These are phyloP conservation scores for Phytophthora quininea DNA, from an alignment of 352 stramenopile genomes.

Conservation along the genomic window DNA sequence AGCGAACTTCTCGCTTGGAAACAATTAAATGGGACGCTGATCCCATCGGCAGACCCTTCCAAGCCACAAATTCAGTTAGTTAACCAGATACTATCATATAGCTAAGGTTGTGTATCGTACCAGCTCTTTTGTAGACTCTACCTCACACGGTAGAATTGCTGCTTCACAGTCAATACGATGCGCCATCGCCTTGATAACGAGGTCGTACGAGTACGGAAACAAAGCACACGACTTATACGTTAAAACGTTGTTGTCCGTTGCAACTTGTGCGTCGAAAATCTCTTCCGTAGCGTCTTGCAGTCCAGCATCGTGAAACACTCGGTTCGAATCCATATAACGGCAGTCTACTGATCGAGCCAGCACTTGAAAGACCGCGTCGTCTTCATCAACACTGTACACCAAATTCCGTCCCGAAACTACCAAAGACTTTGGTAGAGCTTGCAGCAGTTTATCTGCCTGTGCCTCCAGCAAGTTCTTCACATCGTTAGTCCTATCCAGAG, in stretches of 20 bases:
- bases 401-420: conserved; percentile 22
- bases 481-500: conserved; percentile 4
- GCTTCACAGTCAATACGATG: conserved; percentile 21
- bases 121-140: conserved; percentile 14
- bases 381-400: conserved; percentile 16
- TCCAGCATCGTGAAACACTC: conserved; percentile 13
- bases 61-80: background rate
- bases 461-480: conserved; percentile 19
- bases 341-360: conserved; percentile 22
- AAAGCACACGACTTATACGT: conserved; percentile 18
- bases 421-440: conserved; percentile 25
- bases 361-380: conserved; percentile 28
- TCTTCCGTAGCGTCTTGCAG: conserved; percentile 15
- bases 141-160: conserved; percentile 14
- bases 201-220: conserved; percentile 18
- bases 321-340: conserved; percentile 20
- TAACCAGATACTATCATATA: background rate
- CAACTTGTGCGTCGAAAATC: conserved; percentile 25
- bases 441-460: conserved; percentile 19
- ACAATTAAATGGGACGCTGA: background rate
- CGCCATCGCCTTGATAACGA: conserved; percentile 22
- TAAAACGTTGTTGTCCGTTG: conserved; percentile 5
- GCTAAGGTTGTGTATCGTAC: background rate
- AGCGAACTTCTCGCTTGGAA: conserved; percentile 7
- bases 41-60: conserved; percentile 2